A percentile compares a stretch with the other conserved stretches of the same genome.
Evolutionary conservation across 164 flowering plant genomes (phyloP).

Genomic region (Tetrastigma voinierianum): DNA sequence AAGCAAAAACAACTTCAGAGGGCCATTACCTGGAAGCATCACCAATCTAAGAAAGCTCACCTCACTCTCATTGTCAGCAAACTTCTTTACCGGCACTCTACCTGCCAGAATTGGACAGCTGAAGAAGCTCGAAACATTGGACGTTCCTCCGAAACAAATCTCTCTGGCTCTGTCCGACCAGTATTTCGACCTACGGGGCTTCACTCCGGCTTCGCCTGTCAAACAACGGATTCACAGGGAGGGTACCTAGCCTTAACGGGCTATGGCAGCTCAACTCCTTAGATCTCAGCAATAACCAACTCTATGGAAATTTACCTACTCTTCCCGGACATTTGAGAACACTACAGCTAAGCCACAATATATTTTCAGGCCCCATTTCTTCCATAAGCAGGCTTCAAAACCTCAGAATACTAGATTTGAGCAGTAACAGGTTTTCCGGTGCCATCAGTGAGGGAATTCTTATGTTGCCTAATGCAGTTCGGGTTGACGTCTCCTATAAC

Average conservation of each 20-base stretch:
- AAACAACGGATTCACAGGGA: conserved; percentile 33
- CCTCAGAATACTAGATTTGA: conserved; percentile 29
- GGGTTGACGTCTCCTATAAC: conserved; percentile 33
- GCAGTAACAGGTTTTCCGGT: too few relatives aligned
- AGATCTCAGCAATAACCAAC: conserved; percentile 30
- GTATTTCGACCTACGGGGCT: conserved; percentile 15
- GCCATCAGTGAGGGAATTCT: conserved; percentile 17
- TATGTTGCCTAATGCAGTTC: conserved; percentile 24
- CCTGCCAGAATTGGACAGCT: conserved; percentile 21
- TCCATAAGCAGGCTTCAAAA: conserved; percentile 16
- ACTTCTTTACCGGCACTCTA: conserved; percentile 35
- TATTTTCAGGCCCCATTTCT: conserved; percentile 33
- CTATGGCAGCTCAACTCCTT: conserved; percentile 34
- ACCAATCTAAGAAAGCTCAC: conserved; percentile 27
- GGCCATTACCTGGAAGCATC: conserved; percentile 33
- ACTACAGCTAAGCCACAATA: conserved; percentile 25
- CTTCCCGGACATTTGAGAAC: conserved; percentile 28
- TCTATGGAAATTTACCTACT: conserved; percentile 31
- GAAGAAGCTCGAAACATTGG: conserved; percentile 26
- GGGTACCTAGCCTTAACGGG: conserved; percentile 30
- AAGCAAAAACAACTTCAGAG: conserved; percentile 40
- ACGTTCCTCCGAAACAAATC: conserved; percentile 32
- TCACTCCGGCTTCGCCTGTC: conserved; percentile 17
- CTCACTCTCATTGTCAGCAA: conserved; percentile 24
- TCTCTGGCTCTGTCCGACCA: conserved; percentile 27